phyloP scores from a whole-genome alignment of 371 early-diverging fungal species.

The Rozella allomycis region DNA sequence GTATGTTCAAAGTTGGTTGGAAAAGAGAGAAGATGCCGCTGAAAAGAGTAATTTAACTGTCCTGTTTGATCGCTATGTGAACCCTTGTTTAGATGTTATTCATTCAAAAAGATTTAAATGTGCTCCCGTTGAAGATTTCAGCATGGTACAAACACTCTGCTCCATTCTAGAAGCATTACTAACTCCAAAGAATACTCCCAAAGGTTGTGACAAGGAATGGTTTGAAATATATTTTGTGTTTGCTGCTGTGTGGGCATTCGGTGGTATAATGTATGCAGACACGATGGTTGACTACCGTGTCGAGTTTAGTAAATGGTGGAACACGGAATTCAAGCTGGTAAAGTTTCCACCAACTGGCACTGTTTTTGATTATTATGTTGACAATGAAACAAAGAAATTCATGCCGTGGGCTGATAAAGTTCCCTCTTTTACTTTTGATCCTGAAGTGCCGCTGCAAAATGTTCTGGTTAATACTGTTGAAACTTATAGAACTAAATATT shows the following conservation, averaged over 20 bases:
- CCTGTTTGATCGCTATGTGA: slow-evolving; percentile 34
- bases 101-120: slow-evolving; percentile 29
- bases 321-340: slow-evolving; percentile 30
- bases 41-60: slow-evolving; percentile 29
- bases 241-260: slow-evolving; percentile 39
- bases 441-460: slow-evolving; percentile 24
- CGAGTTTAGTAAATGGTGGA: slow-evolving; percentile 40
- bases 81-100: slow-evolving; percentile 23
- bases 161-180: slow-evolving; percentile 33
- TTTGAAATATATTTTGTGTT: slow-evolving; percentile 39
- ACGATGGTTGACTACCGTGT: slow-evolving; percentile 28
- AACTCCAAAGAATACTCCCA: slow-evolving; percentile 29
- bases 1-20: slow-evolving; percentile 38
- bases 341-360: slow-evolving; percentile 33
- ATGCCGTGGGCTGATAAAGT: slow-evolving; percentile 31
- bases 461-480: slow-evolving; percentile 34
- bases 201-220: slow-evolving; percentile 41
- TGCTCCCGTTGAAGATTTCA: slow-evolving; percentile 33
- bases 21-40: slow-evolving; percentile 31
- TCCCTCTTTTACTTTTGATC: slow-evolving; percentile 23
- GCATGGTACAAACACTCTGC: slow-evolving; percentile 28
- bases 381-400: slow-evolving; percentile 27
- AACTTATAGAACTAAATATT: slow-evolving; percentile 25
- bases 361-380: slow-evolving; percentile 36
- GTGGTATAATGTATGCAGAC: slow-evolving; percentile 34